Conservation (phyloP, 768 basidiomycete genomes). For the Podaxis sp. region DNA sequence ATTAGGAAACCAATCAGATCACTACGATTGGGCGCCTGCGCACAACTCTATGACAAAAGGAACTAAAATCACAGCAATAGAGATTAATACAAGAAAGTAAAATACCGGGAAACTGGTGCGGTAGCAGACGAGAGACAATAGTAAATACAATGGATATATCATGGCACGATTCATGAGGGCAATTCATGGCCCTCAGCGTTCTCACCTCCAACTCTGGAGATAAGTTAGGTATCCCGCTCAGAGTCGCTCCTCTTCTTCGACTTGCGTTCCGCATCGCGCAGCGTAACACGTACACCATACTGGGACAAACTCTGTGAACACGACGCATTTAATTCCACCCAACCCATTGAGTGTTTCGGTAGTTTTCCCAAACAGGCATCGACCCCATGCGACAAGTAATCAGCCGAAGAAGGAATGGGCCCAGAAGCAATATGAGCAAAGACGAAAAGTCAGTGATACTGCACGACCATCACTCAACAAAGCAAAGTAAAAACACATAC, state of each 20-base stretch:
- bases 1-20: slow-evolving; percentile 13
- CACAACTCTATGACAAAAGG: slow-evolving; percentile 3
- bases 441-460: neutral
- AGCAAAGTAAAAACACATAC: slow-evolving; percentile 34
- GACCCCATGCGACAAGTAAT: neutral
- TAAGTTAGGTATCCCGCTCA: neutral
- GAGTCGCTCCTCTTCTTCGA: slow-evolving; percentile 32
- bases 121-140: neutral
- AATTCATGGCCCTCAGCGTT: no score
- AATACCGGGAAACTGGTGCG: neutral
- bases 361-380: neutral
- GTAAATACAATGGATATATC: neutral
- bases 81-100: neutral
- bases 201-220: neutral
- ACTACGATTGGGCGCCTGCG: slow-evolving; percentile 6
- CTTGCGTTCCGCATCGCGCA: slow-evolving; percentile 39
- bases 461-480: neutral
- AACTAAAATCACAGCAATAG: neutral
- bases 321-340: neutral
- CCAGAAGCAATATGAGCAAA: neutral
- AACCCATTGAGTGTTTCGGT: neutral
- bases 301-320: slow-evolving; percentile 31
- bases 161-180: neutral
- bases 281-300: slow-evolving; percentile 40
- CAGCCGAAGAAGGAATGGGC: neutral